Evolutionary conservation across 148 eudicot genomes (phyloP).

Genomic region (Beta vulgaris): DNA sequence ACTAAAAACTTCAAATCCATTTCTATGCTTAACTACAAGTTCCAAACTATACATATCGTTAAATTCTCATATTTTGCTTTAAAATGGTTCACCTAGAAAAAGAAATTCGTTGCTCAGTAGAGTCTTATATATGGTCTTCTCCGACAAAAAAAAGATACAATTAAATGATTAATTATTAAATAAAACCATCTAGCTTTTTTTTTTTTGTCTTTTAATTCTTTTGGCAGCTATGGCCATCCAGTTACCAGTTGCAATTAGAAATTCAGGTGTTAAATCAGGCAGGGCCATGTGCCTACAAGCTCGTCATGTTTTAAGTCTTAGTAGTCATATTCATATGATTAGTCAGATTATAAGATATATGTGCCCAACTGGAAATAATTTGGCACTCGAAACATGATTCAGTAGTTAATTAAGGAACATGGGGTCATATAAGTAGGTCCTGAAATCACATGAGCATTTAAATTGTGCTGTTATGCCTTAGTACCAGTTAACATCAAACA

Average conservation of each 20-base stretch:
- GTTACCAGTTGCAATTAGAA: not conserved
- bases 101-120: no score
- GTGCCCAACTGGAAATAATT: conserved; percentile 12
- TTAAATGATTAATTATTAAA: no score
- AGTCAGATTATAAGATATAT: not conserved
- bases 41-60: no score
- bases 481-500: conserved; percentile 14
- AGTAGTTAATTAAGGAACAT: conserved; percentile 10
- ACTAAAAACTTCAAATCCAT: no score
- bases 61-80: no score
- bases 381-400: not conserved
- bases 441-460: conserved; percentile 22
- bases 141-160: no score
- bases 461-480: not conserved
- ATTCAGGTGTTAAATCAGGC: conserved; percentile 6
- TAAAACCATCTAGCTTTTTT: no score
- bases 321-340: not conserved
- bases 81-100: no score
- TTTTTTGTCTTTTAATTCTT: no score
- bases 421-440: conserved; percentile 27
- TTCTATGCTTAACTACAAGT: no score
- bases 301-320: conserved; percentile 19
- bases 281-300: conserved; percentile 29
- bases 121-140: no score
- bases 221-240: not conserved